Conservation (phyloP, 2,329 filamentous ascomycete genomes). For the Albifimbria verrucaria region DNA sequence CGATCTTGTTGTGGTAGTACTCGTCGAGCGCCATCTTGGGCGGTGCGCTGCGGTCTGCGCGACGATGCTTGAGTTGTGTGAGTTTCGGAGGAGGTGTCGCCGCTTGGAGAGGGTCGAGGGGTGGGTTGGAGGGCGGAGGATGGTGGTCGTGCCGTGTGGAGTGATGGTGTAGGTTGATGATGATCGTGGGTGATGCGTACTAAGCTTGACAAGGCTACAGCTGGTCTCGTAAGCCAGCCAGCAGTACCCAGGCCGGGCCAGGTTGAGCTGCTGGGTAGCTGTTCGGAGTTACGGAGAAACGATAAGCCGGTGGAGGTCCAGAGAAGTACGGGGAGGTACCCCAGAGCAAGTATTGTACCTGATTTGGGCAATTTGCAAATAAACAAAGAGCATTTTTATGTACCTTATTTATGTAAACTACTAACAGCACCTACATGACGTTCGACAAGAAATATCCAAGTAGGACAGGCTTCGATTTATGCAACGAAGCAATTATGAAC, state of each 20-base stretch:
- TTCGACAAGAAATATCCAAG: too few relatives aligned
- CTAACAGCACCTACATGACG: too few relatives aligned
- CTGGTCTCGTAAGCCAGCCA: conserved; percentile 29
- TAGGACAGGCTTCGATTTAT: too few relatives aligned
- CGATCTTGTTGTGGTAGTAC: conserved; percentile 99
- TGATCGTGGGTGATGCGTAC: conserved; percentile 23
- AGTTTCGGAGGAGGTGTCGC: neutral
- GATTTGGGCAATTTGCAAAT: too few relatives aligned
- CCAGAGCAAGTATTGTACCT: too few relatives aligned
- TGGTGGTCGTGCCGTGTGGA: neutral
- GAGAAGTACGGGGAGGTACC: neutral
- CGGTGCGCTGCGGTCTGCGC: conserved; percentile 12
- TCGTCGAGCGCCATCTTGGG: conserved; percentile 93
- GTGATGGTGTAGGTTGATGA: conserved; percentile 2
- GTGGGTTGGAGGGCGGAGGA: conserved; percentile 25
- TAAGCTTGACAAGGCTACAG: conserved; percentile 32
- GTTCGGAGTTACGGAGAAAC: neutral
- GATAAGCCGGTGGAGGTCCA: neutral
- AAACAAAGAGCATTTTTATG: too few relatives aligned
- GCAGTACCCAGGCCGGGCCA: conserved; percentile 17
- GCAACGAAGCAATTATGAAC: too few relatives aligned
- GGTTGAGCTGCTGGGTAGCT: neutral
- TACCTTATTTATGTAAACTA: too few relatives aligned
- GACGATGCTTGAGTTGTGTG: neutral
- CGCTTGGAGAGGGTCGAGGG: too few relatives aligned